These are phyloP conservation scores for Pilobolus umbonatus DNA, from an alignment of 192 early-diverging fungal genomes.

Conservation along the genomic window DNA sequence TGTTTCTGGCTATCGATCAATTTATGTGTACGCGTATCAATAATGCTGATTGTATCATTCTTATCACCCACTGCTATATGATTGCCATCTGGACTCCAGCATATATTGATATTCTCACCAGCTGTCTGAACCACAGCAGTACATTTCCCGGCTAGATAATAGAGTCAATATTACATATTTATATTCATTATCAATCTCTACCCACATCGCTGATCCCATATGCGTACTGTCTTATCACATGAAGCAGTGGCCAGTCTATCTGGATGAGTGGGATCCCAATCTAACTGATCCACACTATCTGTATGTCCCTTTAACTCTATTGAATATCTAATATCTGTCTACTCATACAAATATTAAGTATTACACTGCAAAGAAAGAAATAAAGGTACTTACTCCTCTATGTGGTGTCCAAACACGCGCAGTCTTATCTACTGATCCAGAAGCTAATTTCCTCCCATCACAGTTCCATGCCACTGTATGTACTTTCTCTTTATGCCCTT, in stretches of 20 bases:
- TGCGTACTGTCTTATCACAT: constrained; percentile 68
- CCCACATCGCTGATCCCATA: constrained; percentile 79
- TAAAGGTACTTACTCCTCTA: constrained; percentile 39
- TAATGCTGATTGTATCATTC: constrained; percentile 74
- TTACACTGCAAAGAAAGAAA: not conserved
- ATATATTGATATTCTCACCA: constrained; percentile 84
- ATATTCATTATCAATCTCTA: not conserved
- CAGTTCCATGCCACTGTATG: constrained; percentile 74
- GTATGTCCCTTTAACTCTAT: constrained; percentile 69
- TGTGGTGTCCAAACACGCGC: constrained; percentile 66
- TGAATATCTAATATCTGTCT: constrained; percentile 55
- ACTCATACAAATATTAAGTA: not conserved
- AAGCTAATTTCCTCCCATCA: constrained; percentile 62
- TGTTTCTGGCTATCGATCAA: constrained; percentile 41
- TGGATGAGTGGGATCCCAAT: constrained; percentile 73
- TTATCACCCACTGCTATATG: constrained; percentile 81
- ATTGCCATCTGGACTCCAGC: constrained; percentile 75
- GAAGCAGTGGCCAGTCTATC: constrained; percentile 71
- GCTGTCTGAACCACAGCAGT: constrained; percentile 55
- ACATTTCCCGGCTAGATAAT: constrained; percentile 45
- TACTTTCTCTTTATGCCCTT: constrained; percentile 52
- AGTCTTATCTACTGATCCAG: constrained; percentile 71
- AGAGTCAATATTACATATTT: not conserved
- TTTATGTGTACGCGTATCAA: constrained; percentile 54
- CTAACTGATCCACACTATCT: constrained; percentile 74